Evolutionary conservation across 1,284 basidiomycete genomes (phyloP).

Genomic region (Cystobasidium slooffiae): DNA sequence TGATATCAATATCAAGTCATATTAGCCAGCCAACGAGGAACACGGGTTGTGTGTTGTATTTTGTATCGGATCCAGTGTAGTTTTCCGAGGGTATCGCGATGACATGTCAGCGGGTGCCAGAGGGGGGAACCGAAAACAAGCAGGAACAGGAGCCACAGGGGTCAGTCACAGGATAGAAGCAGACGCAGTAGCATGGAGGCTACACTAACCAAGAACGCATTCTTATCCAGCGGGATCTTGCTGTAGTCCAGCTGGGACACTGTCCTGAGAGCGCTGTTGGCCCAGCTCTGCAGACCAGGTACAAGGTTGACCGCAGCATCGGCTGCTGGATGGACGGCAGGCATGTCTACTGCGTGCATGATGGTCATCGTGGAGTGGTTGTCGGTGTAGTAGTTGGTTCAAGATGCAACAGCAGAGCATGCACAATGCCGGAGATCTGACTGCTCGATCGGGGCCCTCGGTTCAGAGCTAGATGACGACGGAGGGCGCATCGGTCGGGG

Average conservation of each 20-base stretch:
- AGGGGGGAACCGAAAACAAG: not conserved
- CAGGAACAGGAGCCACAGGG: not conserved
- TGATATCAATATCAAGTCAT: not conserved
- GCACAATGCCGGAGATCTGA: too few relatives aligned
- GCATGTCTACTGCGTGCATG: slow-evolving; percentile 27
- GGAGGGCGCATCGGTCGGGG: too few relatives aligned
- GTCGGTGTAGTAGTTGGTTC: not conserved
- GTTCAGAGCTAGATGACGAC: too few relatives aligned
- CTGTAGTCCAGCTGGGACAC: slow-evolving; percentile 7
- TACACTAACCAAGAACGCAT: slow-evolving; percentile 12
- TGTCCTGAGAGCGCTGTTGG: not conserved
- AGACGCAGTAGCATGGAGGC: not conserved
- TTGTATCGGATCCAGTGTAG: too few relatives aligned
- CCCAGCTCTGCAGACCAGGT: slow-evolving; percentile 21
- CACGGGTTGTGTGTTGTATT: too few relatives aligned
- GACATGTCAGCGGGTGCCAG: not conserved
- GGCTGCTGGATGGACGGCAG: slow-evolving; percentile 21
- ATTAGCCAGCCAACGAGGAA: too few relatives aligned
- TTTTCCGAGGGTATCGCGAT: too few relatives aligned
- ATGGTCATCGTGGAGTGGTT: not conserved
- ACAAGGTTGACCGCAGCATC: slow-evolving; percentile 9
- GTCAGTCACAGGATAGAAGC: not conserved
- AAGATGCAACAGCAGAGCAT: not conserved
- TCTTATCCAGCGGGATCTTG: slow-evolving; percentile 8
- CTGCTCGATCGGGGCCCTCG: too few relatives aligned